Conservation (phyloP, 768 basidiomycete species). For the Tylopilus balloui region DNA sequence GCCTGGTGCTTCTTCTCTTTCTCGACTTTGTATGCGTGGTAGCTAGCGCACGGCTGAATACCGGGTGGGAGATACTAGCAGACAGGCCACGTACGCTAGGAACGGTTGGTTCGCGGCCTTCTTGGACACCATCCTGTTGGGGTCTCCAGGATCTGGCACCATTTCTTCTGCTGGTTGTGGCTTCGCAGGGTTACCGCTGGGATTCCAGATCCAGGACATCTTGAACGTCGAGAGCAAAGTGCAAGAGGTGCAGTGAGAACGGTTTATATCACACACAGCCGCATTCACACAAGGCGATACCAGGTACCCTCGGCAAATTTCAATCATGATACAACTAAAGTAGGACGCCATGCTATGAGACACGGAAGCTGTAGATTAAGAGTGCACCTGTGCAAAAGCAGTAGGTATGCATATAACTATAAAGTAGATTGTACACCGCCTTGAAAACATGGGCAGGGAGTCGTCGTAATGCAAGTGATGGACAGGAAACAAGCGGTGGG, state of each 20-base stretch:
- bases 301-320: not conserved
- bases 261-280: not conserved
- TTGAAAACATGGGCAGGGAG: conserved; percentile 17
- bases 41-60: conserved; percentile 36
- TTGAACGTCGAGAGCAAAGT: conserved; percentile 2
- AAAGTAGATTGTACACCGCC: conserved; percentile 35
- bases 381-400: conserved; percentile 29
- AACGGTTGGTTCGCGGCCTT: conserved; percentile 86
- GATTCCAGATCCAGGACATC: conserved; percentile 69
- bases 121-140: conserved; percentile 66
- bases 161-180: conserved; percentile 43
- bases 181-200: conserved; percentile 34
- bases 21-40: conserved; percentile 62
- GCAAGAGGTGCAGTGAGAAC: not conserved
- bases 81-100: conserved; percentile 55
- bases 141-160: conserved; percentile 59
- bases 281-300: not conserved
- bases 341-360: conserved; percentile 20
- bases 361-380: conserved; percentile 25
- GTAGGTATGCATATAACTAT: conserved; percentile 33
- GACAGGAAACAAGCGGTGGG: conserved; percentile 15
- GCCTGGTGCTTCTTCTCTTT: conserved; percentile 57
- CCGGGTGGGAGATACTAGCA: not conserved
- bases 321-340: not conserved
- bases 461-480: conserved; percentile 29